Conservation (phyloP, 2,329 filamentous ascomycete genomes). For the Talaromyces sp. region DNA sequence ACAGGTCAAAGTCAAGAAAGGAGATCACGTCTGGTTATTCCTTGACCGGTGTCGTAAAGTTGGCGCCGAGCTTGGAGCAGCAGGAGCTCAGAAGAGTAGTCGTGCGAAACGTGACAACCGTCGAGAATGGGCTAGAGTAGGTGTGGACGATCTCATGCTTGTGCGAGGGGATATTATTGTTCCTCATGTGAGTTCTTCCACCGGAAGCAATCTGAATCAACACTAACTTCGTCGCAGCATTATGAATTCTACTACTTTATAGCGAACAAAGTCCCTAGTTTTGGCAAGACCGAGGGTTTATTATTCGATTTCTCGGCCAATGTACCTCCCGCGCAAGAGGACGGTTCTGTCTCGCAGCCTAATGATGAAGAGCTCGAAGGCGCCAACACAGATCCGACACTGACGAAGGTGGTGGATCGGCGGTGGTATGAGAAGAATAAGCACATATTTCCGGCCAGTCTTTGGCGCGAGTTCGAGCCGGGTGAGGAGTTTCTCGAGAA, state of each 20-base stretch:
- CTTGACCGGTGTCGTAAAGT: slow-evolving; percentile 88
- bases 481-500: slow-evolving; percentile 67
- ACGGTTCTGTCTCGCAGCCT: slow-evolving; percentile 45
- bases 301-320: slow-evolving; percentile 72
- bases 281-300: slow-evolving; percentile 66
- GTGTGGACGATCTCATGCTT: slow-evolving; percentile 92
- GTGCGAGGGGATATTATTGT: slow-evolving; percentile 88
- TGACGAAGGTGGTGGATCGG: slow-evolving; percentile 92
- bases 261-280: slow-evolving; percentile 67
- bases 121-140: slow-evolving; percentile 86
- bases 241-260: slow-evolving; percentile 98
- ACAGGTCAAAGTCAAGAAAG: slow-evolving; percentile 82
- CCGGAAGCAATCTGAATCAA: neutral
- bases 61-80: slow-evolving; percentile 76
- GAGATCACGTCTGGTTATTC: slow-evolving; percentile 89
- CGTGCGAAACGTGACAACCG: slow-evolving; percentile 56
- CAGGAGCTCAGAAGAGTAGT: slow-evolving; percentile 52
- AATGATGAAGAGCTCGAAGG: slow-evolving; percentile 65
- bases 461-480: slow-evolving; percentile 93
- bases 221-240: slow-evolving; percentile 57
- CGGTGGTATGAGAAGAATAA: slow-evolving; percentile 98
- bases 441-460: slow-evolving; percentile 93
- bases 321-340: slow-evolving; percentile 29
- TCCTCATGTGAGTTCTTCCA: slow-evolving; percentile 68
- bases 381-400: slow-evolving; percentile 67